Evolutionary conservation across 495 filamentous ascomycete species (phyloP), one percentile per base, ranked within the genome.

Genomic region (Podospora australis): DNA sequence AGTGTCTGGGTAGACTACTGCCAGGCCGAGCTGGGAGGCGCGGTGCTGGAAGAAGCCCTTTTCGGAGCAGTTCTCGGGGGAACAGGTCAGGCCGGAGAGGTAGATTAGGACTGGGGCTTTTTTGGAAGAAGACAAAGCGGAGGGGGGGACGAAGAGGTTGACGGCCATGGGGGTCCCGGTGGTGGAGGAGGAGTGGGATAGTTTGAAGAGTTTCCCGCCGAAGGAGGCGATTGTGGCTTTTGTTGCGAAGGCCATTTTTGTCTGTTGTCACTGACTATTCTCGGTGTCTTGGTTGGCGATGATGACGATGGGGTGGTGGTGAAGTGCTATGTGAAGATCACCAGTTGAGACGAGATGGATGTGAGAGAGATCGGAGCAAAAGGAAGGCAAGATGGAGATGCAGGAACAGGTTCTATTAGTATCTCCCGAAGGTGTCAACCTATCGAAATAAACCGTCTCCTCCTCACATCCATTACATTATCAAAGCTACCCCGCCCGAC

Each of bases 31-130:
- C 54, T 82, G 72, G 48, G 80, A 76, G 10, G 92, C 92, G 39
- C 71, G 74, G 54, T 84, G 79, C 64, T 97, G 90, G 70, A 98
- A 87, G 74, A 95, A 96, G 54, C 91, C 87, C 68, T 97, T 98
- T 65, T 98, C 94, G 25, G 89, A 78, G 66, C 90, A 89, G 71
- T 98, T 98, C 52, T 97, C 90, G 13, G 86, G 89, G 0, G 90
- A 90, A 73, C 92, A 98, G 49, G 94, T 97, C 29, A 98, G 71
- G 22, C 92, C 92, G 13, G 91, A 89, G 52, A 98, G 82, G 68
- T 92, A 98, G 66, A 97, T 81, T n/a, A 98, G 71, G 2, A 97
- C 78, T 22, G 92, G 94, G 10, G 87, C 79, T 17, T 71, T 41
- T 2, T 59, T 44, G 30, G 67, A 50, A 4, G 50, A 49, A 66